Evolutionary conservation across 2,329 filamentous ascomycete genomes (phyloP).

Genomic region (Diplodia scrobiculata): DNA sequence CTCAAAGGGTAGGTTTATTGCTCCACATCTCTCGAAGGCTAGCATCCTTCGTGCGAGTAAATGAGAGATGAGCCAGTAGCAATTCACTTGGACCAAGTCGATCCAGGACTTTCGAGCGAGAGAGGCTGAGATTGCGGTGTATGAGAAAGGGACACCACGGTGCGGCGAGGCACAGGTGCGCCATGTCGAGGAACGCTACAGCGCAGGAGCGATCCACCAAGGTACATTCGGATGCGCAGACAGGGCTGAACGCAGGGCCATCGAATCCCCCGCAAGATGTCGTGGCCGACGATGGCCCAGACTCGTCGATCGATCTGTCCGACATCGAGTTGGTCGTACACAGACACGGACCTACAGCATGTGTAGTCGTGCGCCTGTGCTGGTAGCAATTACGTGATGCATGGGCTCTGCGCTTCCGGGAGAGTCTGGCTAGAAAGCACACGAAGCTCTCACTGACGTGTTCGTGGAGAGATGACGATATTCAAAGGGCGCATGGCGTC

Average conservation of each 20-base stretch:
- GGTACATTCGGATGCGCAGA: constrained; percentile 10
- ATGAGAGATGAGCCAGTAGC: background rate
- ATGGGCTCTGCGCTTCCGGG: background rate
- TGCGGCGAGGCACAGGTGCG: background rate
- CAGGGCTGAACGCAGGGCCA: constrained; percentile 22
- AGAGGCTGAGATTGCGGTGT: constrained; percentile 9
- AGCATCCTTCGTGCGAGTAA: background rate
- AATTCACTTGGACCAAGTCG: background rate
- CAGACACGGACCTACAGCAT: background rate
- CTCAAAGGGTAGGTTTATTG: background rate
- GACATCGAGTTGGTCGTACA: constrained; percentile 18
- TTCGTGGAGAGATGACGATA: constrained; percentile 20
- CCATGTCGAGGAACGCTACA: constrained; percentile 10
- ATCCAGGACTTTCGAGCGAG: background rate
- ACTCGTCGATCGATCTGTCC: constrained; percentile 21
- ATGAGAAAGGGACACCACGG: constrained; percentile 1
- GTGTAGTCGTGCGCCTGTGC: constrained; percentile 10
- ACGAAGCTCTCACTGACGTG: constrained; percentile 20
- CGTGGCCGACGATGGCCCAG: constrained; percentile 7
- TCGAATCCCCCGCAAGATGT: constrained; percentile 15
- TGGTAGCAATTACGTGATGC: constrained; percentile 20
- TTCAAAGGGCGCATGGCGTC: background rate
- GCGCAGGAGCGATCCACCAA: constrained; percentile 10
- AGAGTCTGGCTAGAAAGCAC: background rate
- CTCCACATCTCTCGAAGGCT: background rate